phyloP scores from a whole-genome alignment of 371 early-diverging fungal species.

The Fennellomyces sp. region DNA sequence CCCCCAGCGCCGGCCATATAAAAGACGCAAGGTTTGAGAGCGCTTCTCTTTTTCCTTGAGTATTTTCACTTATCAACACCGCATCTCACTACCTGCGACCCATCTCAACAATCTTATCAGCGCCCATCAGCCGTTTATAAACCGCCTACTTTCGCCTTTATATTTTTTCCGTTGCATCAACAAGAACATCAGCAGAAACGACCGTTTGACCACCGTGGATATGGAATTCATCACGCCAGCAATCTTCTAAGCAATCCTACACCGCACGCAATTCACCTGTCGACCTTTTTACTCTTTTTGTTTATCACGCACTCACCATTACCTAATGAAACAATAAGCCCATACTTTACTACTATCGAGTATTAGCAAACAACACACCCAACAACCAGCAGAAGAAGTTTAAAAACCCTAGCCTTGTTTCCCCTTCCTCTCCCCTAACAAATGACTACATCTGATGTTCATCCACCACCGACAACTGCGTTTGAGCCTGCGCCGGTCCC shows the following conservation, averaged over 20 bases:
- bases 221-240: not conserved
- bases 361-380: too few relatives aligned
- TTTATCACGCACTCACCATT: conserved; percentile 17
- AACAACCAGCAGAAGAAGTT: too few relatives aligned
- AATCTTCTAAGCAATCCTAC: not conserved
- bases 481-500: conserved; percentile 13
- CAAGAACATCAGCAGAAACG: not conserved
- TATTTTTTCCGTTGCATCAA: not conserved
- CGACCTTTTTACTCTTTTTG: conserved; percentile 11
- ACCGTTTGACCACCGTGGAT: not conserved
- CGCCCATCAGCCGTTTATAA: too few relatives aligned
- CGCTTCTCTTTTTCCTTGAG: too few relatives aligned
- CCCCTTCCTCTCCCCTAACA: conserved; percentile 5
- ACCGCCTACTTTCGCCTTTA: too few relatives aligned
- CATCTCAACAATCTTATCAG: too few relatives aligned
- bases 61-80: too few relatives aligned
- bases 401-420: not conserved
- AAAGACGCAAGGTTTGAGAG: too few relatives aligned
- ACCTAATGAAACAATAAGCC: conserved; percentile 15
- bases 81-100: too few relatives aligned
- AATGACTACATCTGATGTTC: conserved; percentile 27
- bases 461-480: conserved; percentile 13
- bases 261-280: not conserved
- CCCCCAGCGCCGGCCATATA: too few relatives aligned
- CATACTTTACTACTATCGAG: not conserved